phyloP scores from a whole-genome alignment of 306 rosid genomes.

The Lathyrus sativus region DNA sequence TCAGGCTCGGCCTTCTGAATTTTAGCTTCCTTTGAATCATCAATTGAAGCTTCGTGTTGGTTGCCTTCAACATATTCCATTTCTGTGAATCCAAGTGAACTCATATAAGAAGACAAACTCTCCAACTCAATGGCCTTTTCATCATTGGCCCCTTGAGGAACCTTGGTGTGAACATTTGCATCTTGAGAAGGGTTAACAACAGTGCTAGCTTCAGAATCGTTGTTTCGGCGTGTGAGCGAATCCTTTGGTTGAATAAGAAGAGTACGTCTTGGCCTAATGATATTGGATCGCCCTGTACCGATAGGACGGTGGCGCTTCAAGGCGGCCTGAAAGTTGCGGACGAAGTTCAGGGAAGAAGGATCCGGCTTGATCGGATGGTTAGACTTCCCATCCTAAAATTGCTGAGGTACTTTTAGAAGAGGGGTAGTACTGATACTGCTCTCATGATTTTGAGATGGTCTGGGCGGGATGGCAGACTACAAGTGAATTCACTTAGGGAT shows the following conservation, averaged over 20 bases:
- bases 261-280: slow-evolving; percentile 63
- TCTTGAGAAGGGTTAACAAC: slow-evolving; percentile 40
- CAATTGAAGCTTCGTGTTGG: no score
- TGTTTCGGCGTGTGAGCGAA: slow-evolving; percentile 41
- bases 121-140: slow-evolving; percentile 78
- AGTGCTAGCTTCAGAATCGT: slow-evolving; percentile 14
- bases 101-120: no score
- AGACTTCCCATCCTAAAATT: slow-evolving; percentile 98
- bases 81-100: no score
- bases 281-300: slow-evolving; percentile 54
- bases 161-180: slow-evolving; percentile 55
- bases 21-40: no score
- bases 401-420: no score
- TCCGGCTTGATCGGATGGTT: slow-evolving; percentile 57
- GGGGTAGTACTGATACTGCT: no score
- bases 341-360: slow-evolving; percentile 59
- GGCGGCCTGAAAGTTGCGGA: slow-evolving; percentile 52
- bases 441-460: no score
- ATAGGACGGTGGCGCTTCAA: slow-evolving; percentile 53
- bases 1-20: no score
- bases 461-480: no score
- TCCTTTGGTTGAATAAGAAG: slow-evolving; percentile 57
- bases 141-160: slow-evolving; percentile 75
- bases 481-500: no score
- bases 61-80: no score